These are phyloP conservation scores for Fusarium palustre DNA, from an alignment of 2,329 filamentous ascomycete genomes.

Conservation along the genomic window DNA sequence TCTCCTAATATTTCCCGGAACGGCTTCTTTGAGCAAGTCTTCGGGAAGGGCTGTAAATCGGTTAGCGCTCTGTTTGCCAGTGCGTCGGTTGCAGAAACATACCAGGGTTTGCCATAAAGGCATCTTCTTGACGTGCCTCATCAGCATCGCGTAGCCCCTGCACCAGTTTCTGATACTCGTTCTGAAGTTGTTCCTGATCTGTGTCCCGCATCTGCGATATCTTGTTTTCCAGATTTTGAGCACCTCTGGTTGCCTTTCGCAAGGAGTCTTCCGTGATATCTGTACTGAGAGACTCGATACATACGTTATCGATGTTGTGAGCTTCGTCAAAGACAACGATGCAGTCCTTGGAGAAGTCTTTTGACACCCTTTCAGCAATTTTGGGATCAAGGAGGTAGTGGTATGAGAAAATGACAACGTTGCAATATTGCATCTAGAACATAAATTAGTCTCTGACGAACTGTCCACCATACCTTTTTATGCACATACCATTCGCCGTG, in stretches of 20 bases:
- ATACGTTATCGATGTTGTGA: slow-evolving; percentile 99
- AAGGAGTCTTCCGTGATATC: slow-evolving; percentile 96
- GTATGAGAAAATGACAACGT: slow-evolving; percentile 99
- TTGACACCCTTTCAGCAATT: slow-evolving; percentile 94
- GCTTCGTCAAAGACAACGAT: slow-evolving; percentile 99
- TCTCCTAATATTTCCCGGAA: slow-evolving; percentile 94
- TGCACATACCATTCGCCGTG: slow-evolving; percentile 82
- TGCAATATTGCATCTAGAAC: slow-evolving; percentile 92
- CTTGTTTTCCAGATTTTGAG: slow-evolving; percentile 88
- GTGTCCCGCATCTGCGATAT: slow-evolving; percentile 96
- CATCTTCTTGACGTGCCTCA: slow-evolving; percentile 90
- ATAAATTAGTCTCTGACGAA: slow-evolving; percentile 14
- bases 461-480: not conserved
- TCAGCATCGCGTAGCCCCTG: slow-evolving; percentile 90
- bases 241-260: slow-evolving; percentile 88
- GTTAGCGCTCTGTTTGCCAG: slow-evolving; percentile 5
- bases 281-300: slow-evolving; percentile 96
- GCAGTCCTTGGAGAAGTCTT: slow-evolving; percentile 96
- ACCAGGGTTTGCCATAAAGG: slow-evolving; percentile 94
- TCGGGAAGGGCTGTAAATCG: slow-evolving; percentile 76
- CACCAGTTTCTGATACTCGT: slow-evolving; percentile 94
- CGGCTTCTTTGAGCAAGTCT: slow-evolving; percentile 93
- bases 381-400: slow-evolving; percentile 98
- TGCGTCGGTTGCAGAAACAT: slow-evolving; percentile 20
- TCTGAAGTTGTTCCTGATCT: slow-evolving; percentile 92